These are phyloP conservation scores for Peronospora destructor DNA, from an alignment of 352 stramenopile species.

Conservation along the genomic window DNA sequence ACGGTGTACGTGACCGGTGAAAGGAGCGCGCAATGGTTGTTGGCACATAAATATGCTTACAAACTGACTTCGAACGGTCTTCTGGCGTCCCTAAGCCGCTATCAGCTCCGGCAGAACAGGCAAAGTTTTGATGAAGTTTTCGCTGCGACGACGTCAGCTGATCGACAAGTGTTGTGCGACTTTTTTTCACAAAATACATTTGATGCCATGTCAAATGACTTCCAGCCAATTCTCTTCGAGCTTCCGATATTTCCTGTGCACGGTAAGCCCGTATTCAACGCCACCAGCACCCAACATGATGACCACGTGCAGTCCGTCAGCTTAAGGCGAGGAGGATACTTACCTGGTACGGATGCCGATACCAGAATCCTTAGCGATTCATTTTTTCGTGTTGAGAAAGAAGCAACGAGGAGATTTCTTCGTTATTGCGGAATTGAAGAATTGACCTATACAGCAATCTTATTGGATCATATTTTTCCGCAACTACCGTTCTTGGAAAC, in stretches of 20 bases:
- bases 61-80: conserved; percentile 43
- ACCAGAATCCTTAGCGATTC: conserved; percentile 37
- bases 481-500: conserved; percentile 31
- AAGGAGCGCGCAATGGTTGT: conserved; percentile 38
- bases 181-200: conserved; percentile 39
- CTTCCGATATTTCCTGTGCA: conserved; percentile 48
- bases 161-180: conserved; percentile 33
- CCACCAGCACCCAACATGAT: background rate
- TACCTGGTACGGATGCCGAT: conserved; percentile 41
- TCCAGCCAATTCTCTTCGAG: conserved; percentile 35
- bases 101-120: conserved; percentile 26
- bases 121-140: conserved; percentile 41
- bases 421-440: conserved; percentile 45
- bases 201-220: conserved; percentile 29
- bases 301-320: conserved; percentile 15
- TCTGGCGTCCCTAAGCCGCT: conserved; percentile 30
- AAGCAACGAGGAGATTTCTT: conserved; percentile 39
- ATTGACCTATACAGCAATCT: conserved; percentile 45
- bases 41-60: conserved; percentile 35
- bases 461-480: conserved; percentile 61
- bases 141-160: conserved; percentile 13
- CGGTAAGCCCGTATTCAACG: background rate
- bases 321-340: conserved; percentile 30
- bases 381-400: conserved; percentile 41
- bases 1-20: conserved; percentile 34